Evolutionary conservation across 495 filamentous ascomycete genomes (phyloP).

Genomic region (Aspergillus conjunctus): DNA sequence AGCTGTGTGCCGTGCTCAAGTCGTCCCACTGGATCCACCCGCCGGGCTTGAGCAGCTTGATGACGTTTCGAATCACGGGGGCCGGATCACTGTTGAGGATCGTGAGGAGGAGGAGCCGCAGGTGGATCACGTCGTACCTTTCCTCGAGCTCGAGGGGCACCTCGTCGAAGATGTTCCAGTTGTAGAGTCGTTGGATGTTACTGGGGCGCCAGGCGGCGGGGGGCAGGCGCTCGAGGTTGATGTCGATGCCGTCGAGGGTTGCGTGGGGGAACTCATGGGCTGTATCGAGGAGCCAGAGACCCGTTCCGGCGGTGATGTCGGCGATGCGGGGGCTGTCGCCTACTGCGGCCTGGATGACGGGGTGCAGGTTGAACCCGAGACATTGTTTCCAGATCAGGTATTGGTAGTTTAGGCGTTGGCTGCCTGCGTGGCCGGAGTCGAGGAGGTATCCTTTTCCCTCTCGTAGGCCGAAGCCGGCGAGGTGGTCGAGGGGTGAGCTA

Average conservation of each 20-base stretch:
- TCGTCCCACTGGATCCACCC: conserved; percentile 47
- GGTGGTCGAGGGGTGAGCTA: neutral
- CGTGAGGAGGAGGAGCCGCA: conserved; percentile 33
- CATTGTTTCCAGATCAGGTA: conserved; percentile 30
- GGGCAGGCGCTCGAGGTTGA: neutral
- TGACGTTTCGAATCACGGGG: conserved; percentile 24
- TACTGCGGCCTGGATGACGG: conserved; percentile 13
- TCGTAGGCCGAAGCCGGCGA: conserved; percentile 12
- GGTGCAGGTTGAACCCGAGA: conserved; percentile 27
- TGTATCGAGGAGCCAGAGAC: conserved; percentile 33
- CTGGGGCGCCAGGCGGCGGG: neutral
- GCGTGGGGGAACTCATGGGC: conserved; percentile 4
- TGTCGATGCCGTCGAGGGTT: conserved; percentile 2
- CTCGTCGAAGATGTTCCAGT: conserved; percentile 30
- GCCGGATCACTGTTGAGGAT: conserved; percentile 28
- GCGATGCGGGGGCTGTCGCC: conserved; percentile 15
- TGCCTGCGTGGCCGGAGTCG: conserved; percentile 16
- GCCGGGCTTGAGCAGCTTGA: conserved; percentile 38
- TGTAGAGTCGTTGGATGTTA: conserved; percentile 17
- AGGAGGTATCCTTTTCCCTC: conserved; percentile 29
- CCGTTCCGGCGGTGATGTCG: conserved; percentile 27
- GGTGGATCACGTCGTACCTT: conserved; percentile 41
- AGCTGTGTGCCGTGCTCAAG: conserved; percentile 13
- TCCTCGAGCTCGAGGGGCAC: conserved; percentile 26
- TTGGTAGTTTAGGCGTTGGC: conserved; percentile 29